Base-by-base conservation (phyloP, 371 early-diverging fungal genomes). In the Mucor piriformis region DNA sequence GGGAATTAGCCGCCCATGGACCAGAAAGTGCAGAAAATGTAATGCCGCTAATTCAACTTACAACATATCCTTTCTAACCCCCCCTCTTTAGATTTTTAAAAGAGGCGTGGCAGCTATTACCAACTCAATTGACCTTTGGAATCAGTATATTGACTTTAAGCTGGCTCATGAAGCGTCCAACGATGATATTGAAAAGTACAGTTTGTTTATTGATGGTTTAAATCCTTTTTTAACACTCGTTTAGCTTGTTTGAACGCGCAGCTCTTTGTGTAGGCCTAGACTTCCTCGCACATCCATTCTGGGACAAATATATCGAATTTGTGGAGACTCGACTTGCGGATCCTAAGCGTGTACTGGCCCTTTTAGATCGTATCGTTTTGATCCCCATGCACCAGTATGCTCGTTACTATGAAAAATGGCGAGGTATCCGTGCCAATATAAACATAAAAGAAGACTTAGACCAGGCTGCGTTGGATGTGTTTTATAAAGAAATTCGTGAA, bases 341-440 rank as follows among this genome's bases (percentile, higher is more conserved):
- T 24, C 34, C 61, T 32, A 57, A 64, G 15, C 66, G 74, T 15
- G 65, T 85, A n/a, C 57, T 85, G 20, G 54, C 66, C 18, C 63
- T 88, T 3, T 68, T 89, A 57, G 81, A 83, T 42, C 79, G 84
- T 37, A 73, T 87, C 35, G 86, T 88, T 50, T 62, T 70, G 20
- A 88, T 88, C 23, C 90, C 90, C 0, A 77, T 88, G 72, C 90
- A 87, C 56, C 87, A 87, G 53, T 88, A 87, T 62, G 81, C 86
- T n/a, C 74, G 81, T 11, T 89, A 77, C 56, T 89, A 85, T 67
- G 88, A 89, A 67, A 84, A 81, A 83, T 88, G 85, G 69, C 70
- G 78, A 0, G 73, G 74, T 16, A 27, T 85, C 15, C 68, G 78
- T 25, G 65, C 72, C 4, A 74, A 77, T 8, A 69, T 76, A 16